Evolutionary conservation across 2,329 filamentous ascomycete species (phyloP), one percentile per base, ranked within the genome.

Genomic region (Pestalotiopsis sp.): DNA sequence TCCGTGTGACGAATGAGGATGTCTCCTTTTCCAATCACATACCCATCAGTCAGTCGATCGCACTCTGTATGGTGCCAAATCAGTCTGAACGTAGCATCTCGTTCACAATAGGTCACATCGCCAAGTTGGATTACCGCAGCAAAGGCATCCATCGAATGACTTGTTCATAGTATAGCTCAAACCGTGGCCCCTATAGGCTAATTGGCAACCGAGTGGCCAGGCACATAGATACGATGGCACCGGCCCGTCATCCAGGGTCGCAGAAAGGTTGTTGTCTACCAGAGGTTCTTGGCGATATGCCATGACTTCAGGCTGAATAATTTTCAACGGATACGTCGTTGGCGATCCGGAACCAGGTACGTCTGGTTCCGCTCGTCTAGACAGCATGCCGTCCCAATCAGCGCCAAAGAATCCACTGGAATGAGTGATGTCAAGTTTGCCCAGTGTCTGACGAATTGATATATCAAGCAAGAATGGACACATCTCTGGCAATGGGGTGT

Each of bases 281-380:
- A 2, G 27, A 13, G n/a, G 56, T 27, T 13, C 13, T 20, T 20
- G 14, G 59, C 31, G 38, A 62, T 36, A 36, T 62, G n/a, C 20
- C 17, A 20, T n/a, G 27, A 62, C 59, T 62, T 62, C 59, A 62
- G 59, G 59, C 59, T 62, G 59, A 62, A 62, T 17, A 12, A 17
- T 27, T 27, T 6, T 59, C 14, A 9, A 36, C 23, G 23, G 23
- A 27, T 17, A 36, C 27, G 36, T 59, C 12, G 23, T 59, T 14
- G 20, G 14, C 3, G 12, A 27, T 27, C 23, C 20, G 57, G 23
- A 59, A 4, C 7, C 12, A 36, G 57, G 45, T 20, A n/a, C 17
- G 17, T n/a, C 4, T n/a, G 17, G n/a, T 52, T n/a, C 20, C 41
- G 14, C 5, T 36, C 5, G 9, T 36, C 31, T 49, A 49, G 4